Conservation (phyloP, 1,284 basidiomycete genomes). For the Puccinia horiana region DNA sequence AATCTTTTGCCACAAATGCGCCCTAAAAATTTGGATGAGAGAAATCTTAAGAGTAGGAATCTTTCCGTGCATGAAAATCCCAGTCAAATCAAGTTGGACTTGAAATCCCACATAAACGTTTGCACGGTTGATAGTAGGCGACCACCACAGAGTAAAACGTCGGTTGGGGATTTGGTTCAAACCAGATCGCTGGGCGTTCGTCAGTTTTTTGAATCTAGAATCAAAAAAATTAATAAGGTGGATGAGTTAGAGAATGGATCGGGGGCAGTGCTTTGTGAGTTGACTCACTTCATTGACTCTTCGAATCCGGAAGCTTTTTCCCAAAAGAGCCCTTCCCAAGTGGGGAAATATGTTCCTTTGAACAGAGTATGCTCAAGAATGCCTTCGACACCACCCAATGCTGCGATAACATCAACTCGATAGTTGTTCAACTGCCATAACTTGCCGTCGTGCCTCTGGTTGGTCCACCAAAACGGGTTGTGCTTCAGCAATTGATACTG, state of each 20-base stretch:
- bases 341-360: conserved; percentile 76
- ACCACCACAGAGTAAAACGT: conserved; percentile 99
- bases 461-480: conserved; percentile 99
- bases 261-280: background rate
- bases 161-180: conserved; percentile 98
- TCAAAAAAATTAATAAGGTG: background rate
- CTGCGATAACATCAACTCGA: conserved; percentile 98
- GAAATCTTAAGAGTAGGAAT: conserved; percentile 97
- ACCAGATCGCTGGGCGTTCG: conserved; percentile 93
- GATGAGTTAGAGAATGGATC: background rate
- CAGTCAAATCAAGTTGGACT: conserved; percentile 94
- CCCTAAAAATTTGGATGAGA: conserved; percentile 99
- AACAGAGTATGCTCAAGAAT: conserved; percentile 96
- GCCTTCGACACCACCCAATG: conserved; percentile 94
- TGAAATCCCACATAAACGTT: conserved; percentile 99
- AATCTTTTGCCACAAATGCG: conserved; percentile 99
- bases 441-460: conserved; percentile 95
- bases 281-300: conserved; percentile 76
- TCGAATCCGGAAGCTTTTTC: conserved; percentile 67
- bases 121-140: conserved; percentile 93
- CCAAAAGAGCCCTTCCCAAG: conserved; percentile 72
- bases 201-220: conserved; percentile 64
- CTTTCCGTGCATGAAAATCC: conserved; percentile 95
- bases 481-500: conserved; percentile 93
- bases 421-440: conserved; percentile 98